Percentiles rank a stretch among this genome's conserved stretches.
Evolutionary conservation across 2,329 filamentous ascomycete species (phyloP).

Genomic region (Penicillium sp.): DNA sequence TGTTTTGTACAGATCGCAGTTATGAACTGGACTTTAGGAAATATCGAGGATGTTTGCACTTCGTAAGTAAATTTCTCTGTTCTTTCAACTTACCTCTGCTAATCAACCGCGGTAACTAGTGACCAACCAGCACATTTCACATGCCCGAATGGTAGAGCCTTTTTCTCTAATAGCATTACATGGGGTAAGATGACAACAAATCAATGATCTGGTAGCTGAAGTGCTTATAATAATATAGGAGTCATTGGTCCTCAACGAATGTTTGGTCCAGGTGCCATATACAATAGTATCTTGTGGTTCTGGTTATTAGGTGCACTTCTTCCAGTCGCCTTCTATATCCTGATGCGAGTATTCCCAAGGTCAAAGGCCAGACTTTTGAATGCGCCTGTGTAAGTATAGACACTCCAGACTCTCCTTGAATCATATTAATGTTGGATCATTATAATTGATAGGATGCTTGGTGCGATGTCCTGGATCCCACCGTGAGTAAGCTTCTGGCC

Average conservation of each 20-base stretch:
- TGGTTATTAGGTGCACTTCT: slow-evolving; percentile 67
- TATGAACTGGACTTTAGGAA: slow-evolving; percentile 51
- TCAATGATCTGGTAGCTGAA: not conserved
- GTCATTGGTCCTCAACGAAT: slow-evolving; percentile 70
- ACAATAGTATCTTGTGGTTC: slow-evolving; percentile 67
- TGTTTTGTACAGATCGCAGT: slow-evolving; percentile 51
- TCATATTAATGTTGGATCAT: too few species aligned
- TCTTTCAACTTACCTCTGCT: slow-evolving; percentile 6
- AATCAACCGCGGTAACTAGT: slow-evolving; percentile 6
- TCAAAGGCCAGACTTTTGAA: slow-evolving; percentile 66
- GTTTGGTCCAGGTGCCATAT: slow-evolving; percentile 65
- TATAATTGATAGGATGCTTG: slow-evolving; percentile 24
- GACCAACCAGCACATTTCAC: slow-evolving; percentile 58
- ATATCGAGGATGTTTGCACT: slow-evolving; percentile 49
- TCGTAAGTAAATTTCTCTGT: slow-evolving; percentile 25
- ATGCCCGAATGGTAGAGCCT: slow-evolving; percentile 58
- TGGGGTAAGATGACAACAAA: too few species aligned
- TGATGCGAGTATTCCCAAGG: slow-evolving; percentile 64
- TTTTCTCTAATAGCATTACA: slow-evolving; percentile 69
- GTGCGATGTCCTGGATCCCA: slow-evolving; percentile 31
- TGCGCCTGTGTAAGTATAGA: slow-evolving; percentile 55
- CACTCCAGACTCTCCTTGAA: too few species aligned
- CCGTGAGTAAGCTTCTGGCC: slow-evolving; percentile 53
- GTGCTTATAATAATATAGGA: slow-evolving; percentile 45
- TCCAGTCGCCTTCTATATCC: slow-evolving; percentile 61